These are phyloP conservation scores for Luffa acutangula DNA, from an alignment of 306 rosid genomes.

Conservation along the genomic window DNA sequence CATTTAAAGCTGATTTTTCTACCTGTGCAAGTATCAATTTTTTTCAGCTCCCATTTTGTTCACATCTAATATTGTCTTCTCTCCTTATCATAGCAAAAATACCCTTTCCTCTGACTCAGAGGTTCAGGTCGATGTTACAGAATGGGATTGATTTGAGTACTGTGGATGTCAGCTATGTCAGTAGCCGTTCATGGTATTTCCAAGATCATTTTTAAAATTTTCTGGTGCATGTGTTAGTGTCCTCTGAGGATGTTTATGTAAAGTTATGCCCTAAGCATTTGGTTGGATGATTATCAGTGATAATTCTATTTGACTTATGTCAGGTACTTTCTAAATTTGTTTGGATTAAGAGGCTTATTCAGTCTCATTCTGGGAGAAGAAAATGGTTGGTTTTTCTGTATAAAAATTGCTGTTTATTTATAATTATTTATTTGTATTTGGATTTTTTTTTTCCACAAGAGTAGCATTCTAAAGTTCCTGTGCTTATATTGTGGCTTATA, in stretches of 20 bases:
- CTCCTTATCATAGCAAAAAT: slow-evolving; percentile 69
- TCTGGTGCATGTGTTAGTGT: background rate
- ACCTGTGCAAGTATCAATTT: background rate
- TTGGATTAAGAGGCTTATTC: slow-evolving; percentile 94
- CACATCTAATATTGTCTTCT: background rate
- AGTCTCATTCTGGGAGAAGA: slow-evolving; percentile 99
- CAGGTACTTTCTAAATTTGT: slow-evolving; percentile 96
- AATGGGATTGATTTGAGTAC: slow-evolving; percentile 99
- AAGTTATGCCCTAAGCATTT: slow-evolving; percentile 4
- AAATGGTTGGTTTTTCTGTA: slow-evolving; percentile 58
- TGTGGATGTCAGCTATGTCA: slow-evolving; percentile 98
- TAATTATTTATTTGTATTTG: background rate
- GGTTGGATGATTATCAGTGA: slow-evolving; percentile 8
- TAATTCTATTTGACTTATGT: slow-evolving; percentile 12
- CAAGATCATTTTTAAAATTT: slow-evolving; percentile 4
- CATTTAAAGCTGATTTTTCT: background rate
- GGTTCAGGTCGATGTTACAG: slow-evolving; percentile 94
- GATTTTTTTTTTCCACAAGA: background rate
- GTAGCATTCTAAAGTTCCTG: background rate
- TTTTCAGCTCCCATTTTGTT: background rate
- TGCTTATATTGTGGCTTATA: slow-evolving; percentile 11
- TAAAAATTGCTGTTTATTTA: background rate
- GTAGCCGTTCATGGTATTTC: slow-evolving; percentile 93
- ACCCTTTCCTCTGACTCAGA: slow-evolving; percentile 95
- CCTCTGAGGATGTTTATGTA: background rate